These are phyloP conservation scores for Ustilaginoidea virens DNA, from an alignment of 2,329 filamentous ascomycete genomes.

Conservation along the genomic window DNA sequence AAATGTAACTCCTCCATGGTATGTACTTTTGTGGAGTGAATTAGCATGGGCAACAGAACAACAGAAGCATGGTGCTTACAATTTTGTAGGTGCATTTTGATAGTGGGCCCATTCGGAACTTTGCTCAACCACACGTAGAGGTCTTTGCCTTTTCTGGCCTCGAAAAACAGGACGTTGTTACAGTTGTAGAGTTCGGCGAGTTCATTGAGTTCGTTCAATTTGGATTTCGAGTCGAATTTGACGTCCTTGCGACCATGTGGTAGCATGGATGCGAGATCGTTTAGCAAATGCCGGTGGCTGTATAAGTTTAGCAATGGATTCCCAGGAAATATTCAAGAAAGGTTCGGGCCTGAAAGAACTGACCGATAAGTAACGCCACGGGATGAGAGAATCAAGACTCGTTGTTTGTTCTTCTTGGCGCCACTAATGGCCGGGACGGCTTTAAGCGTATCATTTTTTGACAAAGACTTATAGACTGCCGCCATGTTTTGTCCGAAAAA, in stretches of 20 bases:
- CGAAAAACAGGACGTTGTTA: slow-evolving; percentile 91
- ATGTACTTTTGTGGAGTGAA: no score
- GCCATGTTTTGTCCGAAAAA: slow-evolving; percentile 46
- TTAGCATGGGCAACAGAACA: slow-evolving; percentile 9
- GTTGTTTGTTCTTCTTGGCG: slow-evolving; percentile 49
- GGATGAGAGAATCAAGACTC: slow-evolving; percentile 82
- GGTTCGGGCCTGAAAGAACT: no score
- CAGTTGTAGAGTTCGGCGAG: slow-evolving; percentile 68
- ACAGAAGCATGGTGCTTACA: slow-evolving; percentile 23
- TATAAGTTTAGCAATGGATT: no score
- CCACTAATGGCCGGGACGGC: slow-evolving; percentile 32
- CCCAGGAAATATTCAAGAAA: no score
- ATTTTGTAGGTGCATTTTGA: slow-evolving; percentile 65
- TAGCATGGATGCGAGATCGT: slow-evolving; percentile 75
- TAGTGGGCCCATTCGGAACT: slow-evolving; percentile 53
- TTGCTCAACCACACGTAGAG: slow-evolving; percentile 89
- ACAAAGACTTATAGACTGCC: slow-evolving; percentile 60
- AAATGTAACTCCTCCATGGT: slow-evolving; percentile 97
- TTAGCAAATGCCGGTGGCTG: slow-evolving; percentile 85
- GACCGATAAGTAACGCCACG: slow-evolving; percentile 82
- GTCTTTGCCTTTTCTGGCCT: slow-evolving; percentile 87
- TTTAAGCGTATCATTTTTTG: slow-evolving; percentile 38
- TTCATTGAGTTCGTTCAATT: slow-evolving; percentile 70
- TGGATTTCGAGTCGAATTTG: slow-evolving; percentile 93
- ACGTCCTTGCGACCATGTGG: slow-evolving; percentile 89